Percentiles rank a stretch among this genome's conserved stretches.
These are phyloP conservation scores for Penicillium verhagenii DNA, from an alignment of 495 filamentous ascomycete species.

Conservation along the genomic window DNA sequence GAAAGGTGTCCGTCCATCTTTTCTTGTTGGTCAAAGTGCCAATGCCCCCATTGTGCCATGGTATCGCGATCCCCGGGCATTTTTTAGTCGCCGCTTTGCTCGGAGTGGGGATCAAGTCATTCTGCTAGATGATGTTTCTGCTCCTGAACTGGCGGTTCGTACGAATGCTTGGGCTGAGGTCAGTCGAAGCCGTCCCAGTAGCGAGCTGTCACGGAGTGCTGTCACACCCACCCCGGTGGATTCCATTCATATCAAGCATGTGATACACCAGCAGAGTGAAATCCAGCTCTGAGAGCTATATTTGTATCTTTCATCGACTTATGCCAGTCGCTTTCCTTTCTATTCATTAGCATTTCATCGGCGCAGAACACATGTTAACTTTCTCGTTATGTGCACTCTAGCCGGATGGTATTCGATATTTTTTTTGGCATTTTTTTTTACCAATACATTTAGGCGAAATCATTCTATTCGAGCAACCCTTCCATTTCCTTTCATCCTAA, in stretches of 20 bases:
- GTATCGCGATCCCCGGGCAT: slow-evolving; percentile 13
- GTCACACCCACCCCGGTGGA: slow-evolving; percentile 8
- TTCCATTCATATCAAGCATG: slow-evolving; percentile 40
- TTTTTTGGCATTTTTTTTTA: neutral
- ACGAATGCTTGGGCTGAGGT: slow-evolving; percentile 40
- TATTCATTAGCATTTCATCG: neutral
- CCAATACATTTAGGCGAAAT: neutral
- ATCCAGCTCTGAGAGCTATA: slow-evolving; percentile 22
- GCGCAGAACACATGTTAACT: neutral
- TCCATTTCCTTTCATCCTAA: neutral
- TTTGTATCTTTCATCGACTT: neutral
- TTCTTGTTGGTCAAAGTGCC: neutral
- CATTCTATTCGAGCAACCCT: neutral
- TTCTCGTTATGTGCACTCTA: neutral
- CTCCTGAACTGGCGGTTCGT: slow-evolving; percentile 26
- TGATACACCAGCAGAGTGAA: slow-evolving; percentile 41
- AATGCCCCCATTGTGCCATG: slow-evolving; percentile 7
- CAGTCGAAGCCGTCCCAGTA: slow-evolving; percentile 24
- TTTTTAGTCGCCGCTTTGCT: slow-evolving; percentile 11
- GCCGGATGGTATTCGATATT: neutral
- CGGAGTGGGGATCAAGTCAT: slow-evolving; percentile 10
- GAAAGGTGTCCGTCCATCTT: slow-evolving; percentile 15
- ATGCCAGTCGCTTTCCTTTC: neutral
- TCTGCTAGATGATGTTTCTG: slow-evolving; percentile 20
- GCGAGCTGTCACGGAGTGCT: slow-evolving; percentile 17